Percentiles rank a stretch among this genome's conserved stretches.
These are phyloP conservation scores for Fusarium sambucinum DNA, from an alignment of 2,329 filamentous ascomycete genomes.

Conservation along the genomic window DNA sequence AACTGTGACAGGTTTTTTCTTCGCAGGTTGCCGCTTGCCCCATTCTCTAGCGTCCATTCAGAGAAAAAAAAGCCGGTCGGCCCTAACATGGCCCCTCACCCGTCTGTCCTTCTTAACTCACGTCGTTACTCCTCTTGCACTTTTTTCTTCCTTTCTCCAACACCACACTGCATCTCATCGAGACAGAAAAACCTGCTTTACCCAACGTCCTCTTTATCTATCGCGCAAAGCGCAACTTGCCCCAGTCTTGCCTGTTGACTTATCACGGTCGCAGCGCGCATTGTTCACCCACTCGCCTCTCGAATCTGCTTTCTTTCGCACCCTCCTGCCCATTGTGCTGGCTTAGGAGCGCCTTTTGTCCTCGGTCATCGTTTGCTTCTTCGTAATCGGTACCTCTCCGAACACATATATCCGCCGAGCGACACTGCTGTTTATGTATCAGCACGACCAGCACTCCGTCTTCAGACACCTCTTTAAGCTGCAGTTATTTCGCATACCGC, in stretches of 20 bases:
- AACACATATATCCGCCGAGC: slow-evolving; percentile 51
- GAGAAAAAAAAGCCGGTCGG: slow-evolving; percentile 43
- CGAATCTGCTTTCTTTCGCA: slow-evolving; percentile 14
- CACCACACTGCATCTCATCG: slow-evolving; percentile 44
- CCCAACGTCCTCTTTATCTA: slow-evolving; percentile 26
- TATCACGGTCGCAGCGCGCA: slow-evolving; percentile 46
- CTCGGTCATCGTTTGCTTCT: slow-evolving; percentile 29
- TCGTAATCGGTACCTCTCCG: slow-evolving; percentile 41
- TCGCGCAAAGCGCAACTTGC: slow-evolving; percentile 41
- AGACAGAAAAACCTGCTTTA: slow-evolving; percentile 42
- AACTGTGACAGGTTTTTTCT: background rate
- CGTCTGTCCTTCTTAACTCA: slow-evolving; percentile 39
- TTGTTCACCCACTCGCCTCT: slow-evolving; percentile 26
- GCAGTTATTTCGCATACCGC: slow-evolving; percentile 96
- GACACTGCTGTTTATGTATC: slow-evolving; percentile 91
- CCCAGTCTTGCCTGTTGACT: slow-evolving; percentile 46
- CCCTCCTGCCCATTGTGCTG: slow-evolving; percentile 26
- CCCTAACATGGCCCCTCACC: slow-evolving; percentile 47
- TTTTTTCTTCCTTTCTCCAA: slow-evolving; percentile 40
- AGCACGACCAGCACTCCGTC: slow-evolving; percentile 90
- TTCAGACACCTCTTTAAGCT: slow-evolving; percentile 97
- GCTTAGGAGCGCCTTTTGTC: slow-evolving; percentile 25
- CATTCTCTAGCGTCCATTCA: slow-evolving; percentile 40
- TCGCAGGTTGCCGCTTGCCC: slow-evolving; percentile 40
- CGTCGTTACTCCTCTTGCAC: slow-evolving; percentile 38